phyloP scores from a whole-genome alignment of 2,329 filamentous ascomycete genomes.

The Zymoseptoria passerinii region DNA sequence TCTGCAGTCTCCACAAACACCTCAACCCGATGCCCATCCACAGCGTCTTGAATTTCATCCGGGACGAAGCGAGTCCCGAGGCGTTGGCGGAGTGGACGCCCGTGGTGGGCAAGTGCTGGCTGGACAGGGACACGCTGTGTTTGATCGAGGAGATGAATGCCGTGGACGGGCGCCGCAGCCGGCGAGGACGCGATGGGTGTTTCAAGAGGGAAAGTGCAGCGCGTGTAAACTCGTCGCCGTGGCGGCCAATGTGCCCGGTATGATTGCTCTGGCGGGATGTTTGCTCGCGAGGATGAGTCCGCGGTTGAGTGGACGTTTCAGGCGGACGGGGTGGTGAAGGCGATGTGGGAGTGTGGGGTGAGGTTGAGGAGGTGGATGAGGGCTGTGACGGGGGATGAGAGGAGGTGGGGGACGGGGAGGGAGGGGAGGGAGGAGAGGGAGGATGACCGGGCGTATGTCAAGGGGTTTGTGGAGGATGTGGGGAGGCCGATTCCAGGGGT shows the following conservation, averaged over 20 bases:
- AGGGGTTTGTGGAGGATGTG: not conserved
- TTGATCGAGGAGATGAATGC: slow-evolving; percentile 11
- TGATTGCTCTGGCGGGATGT: slow-evolving; percentile 16
- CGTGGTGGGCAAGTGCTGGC: not conserved
- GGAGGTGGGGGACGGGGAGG: not conserved
- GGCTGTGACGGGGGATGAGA: not conserved
- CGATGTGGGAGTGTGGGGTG: slow-evolving; percentile 9
- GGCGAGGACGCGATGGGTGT: not conserved
- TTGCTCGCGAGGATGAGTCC: slow-evolving; percentile 17
- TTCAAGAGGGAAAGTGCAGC: slow-evolving; percentile 13
- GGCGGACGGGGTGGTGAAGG: not conserved
- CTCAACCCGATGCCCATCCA: slow-evolving; percentile 15
- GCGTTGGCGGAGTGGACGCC: slow-evolving; percentile 6
- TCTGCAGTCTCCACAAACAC: slow-evolving; percentile 18
- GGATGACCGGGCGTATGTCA: not conserved
- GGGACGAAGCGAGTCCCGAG: slow-evolving; percentile 9
- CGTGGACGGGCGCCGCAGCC: not conserved
- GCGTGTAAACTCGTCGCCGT: slow-evolving; percentile 16
- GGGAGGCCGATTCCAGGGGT: not conserved
- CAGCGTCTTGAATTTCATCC: slow-evolving; percentile 14
- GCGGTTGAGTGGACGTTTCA: slow-evolving; percentile 3
- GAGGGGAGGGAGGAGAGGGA: not conserved
- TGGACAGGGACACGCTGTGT: slow-evolving; percentile 5
- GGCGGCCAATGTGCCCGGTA: slow-evolving; percentile 7
- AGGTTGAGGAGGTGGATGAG: slow-evolving; percentile 1